These are phyloP conservation scores for Fibroporia radiculosa DNA, from an alignment of 768 basidiomycete genomes.

Conservation along the genomic window DNA sequence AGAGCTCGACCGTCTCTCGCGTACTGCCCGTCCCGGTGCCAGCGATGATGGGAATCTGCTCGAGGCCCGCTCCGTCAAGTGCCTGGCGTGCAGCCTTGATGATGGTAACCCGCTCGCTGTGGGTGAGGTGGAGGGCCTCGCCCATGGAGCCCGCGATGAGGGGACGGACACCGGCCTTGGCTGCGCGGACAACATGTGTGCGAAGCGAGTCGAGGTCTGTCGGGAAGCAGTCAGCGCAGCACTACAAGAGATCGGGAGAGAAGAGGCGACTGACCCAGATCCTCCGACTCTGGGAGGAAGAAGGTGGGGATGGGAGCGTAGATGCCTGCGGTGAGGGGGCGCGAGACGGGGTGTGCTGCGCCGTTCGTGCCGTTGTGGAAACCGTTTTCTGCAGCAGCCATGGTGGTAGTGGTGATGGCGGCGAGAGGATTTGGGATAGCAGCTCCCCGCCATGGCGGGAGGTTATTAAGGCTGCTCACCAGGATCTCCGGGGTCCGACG, in stretches of 20 bases:
- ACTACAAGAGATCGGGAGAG: not conserved
- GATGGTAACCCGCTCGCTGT: constrained; percentile 25
- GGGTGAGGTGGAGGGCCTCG: constrained; percentile 40
- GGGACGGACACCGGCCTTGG: constrained; percentile 33
- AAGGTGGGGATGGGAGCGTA: constrained; percentile 86
- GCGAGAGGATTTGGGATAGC: not conserved
- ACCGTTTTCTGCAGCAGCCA: constrained; percentile 7
- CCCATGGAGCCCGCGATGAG: constrained; percentile 35
- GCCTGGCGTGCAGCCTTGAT: constrained; percentile 43
- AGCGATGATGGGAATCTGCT: constrained; percentile 59
- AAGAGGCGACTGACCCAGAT: constrained; percentile 56
- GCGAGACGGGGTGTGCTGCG: constrained; percentile 20
- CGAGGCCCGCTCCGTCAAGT: constrained; percentile 58
- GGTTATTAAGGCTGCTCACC: not conserved
- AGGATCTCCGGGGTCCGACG: not conserved
- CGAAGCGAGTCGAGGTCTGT: constrained; percentile 34
- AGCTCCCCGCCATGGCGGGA: not conserved
- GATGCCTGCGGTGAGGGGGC: constrained; percentile 66
- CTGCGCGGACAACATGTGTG: constrained; percentile 32
- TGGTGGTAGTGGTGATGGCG: not conserved
- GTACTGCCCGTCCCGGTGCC: constrained; percentile 84
- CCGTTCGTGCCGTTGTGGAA: constrained; percentile 9
- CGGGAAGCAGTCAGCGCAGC: not conserved
- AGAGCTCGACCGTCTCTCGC: constrained; percentile 70
- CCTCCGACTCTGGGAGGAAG: constrained; percentile 68